A percentile compares a stretch with the other conserved stretches of the same genome.
These are phyloP conservation scores for Colletotrichum sp. DNA, from an alignment of 2,329 filamentous ascomycete species.

Conservation along the genomic window DNA sequence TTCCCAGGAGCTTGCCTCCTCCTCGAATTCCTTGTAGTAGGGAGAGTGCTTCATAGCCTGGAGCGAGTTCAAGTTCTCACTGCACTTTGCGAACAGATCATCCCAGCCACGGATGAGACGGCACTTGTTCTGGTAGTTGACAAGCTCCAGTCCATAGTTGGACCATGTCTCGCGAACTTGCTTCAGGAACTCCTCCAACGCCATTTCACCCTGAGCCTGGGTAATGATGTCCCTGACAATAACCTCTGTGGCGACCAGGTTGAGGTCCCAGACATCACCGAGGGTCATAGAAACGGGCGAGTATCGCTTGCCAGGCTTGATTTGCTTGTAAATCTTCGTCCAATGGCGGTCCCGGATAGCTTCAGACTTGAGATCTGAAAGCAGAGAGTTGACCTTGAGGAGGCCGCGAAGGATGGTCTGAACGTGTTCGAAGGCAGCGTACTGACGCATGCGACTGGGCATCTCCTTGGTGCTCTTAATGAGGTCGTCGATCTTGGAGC, in stretches of 20 bases:
- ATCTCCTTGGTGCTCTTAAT: slow-evolving; percentile 99
- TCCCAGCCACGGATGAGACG: slow-evolving; percentile 98
- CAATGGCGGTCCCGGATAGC: slow-evolving; percentile 96
- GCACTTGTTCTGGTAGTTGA: slow-evolving; percentile 98
- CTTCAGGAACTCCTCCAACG: slow-evolving; percentile 94
- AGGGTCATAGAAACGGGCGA: slow-evolving; percentile 93
- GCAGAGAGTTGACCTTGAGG: slow-evolving; percentile 86
- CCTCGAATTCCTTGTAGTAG: slow-evolving; percentile 99
- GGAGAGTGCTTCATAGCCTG: slow-evolving; percentile 99
- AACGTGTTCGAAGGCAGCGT: slow-evolving; percentile 99
- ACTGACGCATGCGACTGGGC: slow-evolving; percentile 98
- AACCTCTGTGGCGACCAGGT: slow-evolving; percentile 84
- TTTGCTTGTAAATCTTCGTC: slow-evolving; percentile 95
- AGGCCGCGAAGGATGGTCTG: slow-evolving; percentile 88
- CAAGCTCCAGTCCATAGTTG: slow-evolving; percentile 90
- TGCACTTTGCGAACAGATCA: slow-evolving; percentile 97
- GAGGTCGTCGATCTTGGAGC: slow-evolving; percentile 85
- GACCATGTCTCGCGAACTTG: slow-evolving; percentile 97
- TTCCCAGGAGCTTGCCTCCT: slow-evolving; percentile 95
- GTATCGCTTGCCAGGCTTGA: slow-evolving; percentile 92
- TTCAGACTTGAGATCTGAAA: slow-evolving; percentile 93
- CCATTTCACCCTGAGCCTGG: slow-evolving; percentile 98
- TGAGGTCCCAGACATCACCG: slow-evolving; percentile 98
- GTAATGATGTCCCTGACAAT: slow-evolving; percentile 92
- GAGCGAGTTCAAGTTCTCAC: slow-evolving; percentile 95